phyloP scores from a whole-genome alignment of 2,329 filamentous ascomycete genomes.

The Dryadomyces quercus-mongolicae region DNA sequence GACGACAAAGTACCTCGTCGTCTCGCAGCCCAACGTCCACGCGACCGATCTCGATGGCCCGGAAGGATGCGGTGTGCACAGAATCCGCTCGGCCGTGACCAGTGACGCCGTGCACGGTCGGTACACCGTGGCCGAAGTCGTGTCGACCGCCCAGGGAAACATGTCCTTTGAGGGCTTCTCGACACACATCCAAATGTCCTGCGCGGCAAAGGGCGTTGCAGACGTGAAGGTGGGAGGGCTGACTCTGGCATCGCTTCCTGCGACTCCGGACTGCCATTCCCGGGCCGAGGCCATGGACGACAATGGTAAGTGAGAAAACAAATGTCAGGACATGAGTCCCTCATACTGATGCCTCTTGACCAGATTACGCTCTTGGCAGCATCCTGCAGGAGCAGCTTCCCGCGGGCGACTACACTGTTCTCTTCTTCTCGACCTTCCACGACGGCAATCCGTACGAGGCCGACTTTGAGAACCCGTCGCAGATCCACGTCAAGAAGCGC shows the following conservation, averaged over 20 bases:
- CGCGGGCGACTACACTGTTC: conserved; percentile 53
- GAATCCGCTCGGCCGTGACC: conserved; percentile 31
- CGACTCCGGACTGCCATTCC: conserved; percentile 22
- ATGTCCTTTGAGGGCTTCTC: conserved; percentile 28
- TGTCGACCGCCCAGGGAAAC: conserved; percentile 25
- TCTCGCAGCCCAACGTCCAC: conserved; percentile 65
- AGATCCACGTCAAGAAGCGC: conserved; percentile 63
- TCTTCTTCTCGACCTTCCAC: conserved; percentile 57
- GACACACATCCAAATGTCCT: conserved; percentile 33
- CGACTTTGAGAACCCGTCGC: conserved; percentile 48
- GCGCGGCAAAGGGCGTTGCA: conserved; percentile 26
- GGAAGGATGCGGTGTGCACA: conserved; percentile 39
- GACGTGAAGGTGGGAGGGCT: conserved; percentile 26
- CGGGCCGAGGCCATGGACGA: conserved; percentile 34
- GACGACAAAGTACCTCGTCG: conserved; percentile 63
- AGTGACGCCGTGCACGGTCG: conserved; percentile 23
- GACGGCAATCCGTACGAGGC: conserved; percentile 48
- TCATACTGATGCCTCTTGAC: neutral
- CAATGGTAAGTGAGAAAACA: conserved; percentile 29
- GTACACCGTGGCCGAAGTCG: conserved; percentile 45
- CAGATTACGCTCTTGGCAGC: conserved; percentile 40
- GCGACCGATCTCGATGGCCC: conserved; percentile 50
- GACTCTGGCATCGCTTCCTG: conserved; percentile 27
- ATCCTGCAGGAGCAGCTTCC: conserved; percentile 25
- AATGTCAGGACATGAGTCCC: neutral